Percentiles rank a stretch among this genome's conserved stretches.
Conservation (phyloP, 148 eudicot genomes). For the Silene conica region DNA sequence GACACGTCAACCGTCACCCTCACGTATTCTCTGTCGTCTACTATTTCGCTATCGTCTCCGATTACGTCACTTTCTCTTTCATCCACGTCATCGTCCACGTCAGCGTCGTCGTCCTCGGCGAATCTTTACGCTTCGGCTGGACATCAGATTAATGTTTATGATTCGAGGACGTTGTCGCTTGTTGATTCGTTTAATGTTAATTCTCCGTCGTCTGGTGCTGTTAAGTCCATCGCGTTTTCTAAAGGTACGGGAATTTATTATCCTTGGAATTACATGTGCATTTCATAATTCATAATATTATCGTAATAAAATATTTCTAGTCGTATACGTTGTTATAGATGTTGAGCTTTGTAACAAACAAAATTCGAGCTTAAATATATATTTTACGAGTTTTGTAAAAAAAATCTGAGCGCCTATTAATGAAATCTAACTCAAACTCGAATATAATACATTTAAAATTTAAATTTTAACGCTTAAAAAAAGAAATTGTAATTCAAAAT, state of each 20-base stretch:
- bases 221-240: conserved; percentile 48
- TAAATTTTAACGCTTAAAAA: too few species aligned
- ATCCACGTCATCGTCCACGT: conserved; percentile 36
- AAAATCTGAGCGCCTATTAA: too few species aligned
- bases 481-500: too few species aligned
- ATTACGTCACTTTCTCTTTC: conserved; percentile 26
- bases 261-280: too few species aligned
- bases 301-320: too few species aligned
- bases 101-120: conserved; percentile 33
- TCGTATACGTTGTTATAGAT: too few species aligned
- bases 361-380: too few species aligned
- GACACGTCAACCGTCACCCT: conserved; percentile 9
- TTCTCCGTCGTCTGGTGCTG: conserved; percentile 34
- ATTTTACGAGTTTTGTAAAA: too few species aligned
- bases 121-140: conserved; percentile 59
- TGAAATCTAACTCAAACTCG: too few species aligned
- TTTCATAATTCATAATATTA: too few species aligned
- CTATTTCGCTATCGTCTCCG: conserved; percentile 31
- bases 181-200: conserved; percentile 36
- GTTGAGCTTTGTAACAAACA: too few species aligned
- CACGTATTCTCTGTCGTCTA: conserved; percentile 26
- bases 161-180: conserved; percentile 20
- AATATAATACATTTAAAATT: too few species aligned
- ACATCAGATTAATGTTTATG: conserved; percentile 44
- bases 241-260: conserved; percentile 8